phyloP scores from a whole-genome alignment of 768 basidiomycete genomes.

The Termitomyces sp. region DNA sequence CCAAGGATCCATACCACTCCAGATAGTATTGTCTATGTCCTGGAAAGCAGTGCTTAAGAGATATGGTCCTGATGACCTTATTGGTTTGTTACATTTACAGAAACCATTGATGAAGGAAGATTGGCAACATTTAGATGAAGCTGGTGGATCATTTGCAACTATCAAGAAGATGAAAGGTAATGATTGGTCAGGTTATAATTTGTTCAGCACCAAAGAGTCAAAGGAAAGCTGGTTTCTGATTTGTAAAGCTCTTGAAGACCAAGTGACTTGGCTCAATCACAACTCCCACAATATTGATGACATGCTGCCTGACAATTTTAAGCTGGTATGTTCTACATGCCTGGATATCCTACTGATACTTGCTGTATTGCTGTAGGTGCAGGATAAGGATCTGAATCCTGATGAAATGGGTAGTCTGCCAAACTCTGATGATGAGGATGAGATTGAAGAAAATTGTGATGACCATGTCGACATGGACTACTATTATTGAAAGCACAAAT shows the following conservation, averaged over 20 bases:
- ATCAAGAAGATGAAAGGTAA: neutral
- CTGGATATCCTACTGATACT: neutral
- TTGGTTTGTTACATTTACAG: neutral
- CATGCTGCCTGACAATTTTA: neutral
- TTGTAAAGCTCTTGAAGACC: neutral
- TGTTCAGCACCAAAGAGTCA: neutral
- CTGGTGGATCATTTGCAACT: neutral
- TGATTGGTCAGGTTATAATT: neutral
- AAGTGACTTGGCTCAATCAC: neutral
- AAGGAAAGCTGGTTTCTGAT: neutral
- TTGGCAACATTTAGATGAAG: neutral
- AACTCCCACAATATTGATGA: too few relatives aligned
- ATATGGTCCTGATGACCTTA: neutral
- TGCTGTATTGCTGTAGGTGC: neutral
- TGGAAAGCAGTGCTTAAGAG: neutral
- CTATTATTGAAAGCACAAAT: too few relatives aligned
- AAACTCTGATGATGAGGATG: too few relatives aligned
- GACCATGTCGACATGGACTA: too few relatives aligned
- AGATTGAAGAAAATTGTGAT: too few relatives aligned
- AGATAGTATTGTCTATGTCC: neutral
- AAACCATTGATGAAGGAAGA: neutral
- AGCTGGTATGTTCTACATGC: neutral
- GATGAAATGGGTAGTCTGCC: too few relatives aligned
- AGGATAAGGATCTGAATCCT: too few relatives aligned
- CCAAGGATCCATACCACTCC: neutral